Evolutionary conservation across 2,329 filamentous ascomycete species (phyloP).

Genomic region (Sporothrix phasma): DNA sequence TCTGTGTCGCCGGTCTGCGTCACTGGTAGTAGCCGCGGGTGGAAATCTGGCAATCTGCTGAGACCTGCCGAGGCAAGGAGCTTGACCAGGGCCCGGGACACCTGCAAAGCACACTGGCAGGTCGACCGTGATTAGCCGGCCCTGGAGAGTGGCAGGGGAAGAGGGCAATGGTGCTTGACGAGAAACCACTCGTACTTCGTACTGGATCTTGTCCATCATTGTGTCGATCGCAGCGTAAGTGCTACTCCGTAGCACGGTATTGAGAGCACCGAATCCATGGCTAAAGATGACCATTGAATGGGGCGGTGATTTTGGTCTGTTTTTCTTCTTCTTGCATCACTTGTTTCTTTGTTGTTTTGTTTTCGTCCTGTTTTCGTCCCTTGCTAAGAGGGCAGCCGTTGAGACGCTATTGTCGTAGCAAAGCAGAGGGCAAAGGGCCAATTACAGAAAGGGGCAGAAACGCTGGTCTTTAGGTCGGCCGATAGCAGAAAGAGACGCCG

Average conservation of each 20-base stretch:
- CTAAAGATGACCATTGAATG: too few relatives aligned
- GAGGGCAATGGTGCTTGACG: too few relatives aligned
- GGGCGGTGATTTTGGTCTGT: too few relatives aligned
- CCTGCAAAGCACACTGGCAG: not conserved
- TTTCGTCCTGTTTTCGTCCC: too few relatives aligned
- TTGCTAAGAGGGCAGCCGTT: not conserved
- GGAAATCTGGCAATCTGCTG: not conserved
- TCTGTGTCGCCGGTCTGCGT: not conserved
- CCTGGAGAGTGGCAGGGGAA: too few relatives aligned
- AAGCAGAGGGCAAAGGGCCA: not conserved
- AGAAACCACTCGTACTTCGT: too few relatives aligned
- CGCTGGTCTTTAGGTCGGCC: not conserved
- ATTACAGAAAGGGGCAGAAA: not conserved
- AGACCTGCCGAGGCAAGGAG: not conserved
- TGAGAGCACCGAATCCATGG: too few relatives aligned
- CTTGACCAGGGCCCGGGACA: not conserved
- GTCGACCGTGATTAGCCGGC: not conserved
- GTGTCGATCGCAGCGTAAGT: too few relatives aligned
- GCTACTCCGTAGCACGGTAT: not conserved
- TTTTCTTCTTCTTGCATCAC: not conserved
- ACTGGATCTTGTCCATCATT: not conserved
- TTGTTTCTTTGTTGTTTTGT: not conserved
- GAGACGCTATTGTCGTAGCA: not conserved
- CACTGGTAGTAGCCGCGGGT: constrained; percentile 1
- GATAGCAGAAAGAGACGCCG: constrained; percentile 8